phyloP scores from a whole-genome alignment of 2,329 filamentous ascomycete species.

The Monosporascus ibericus region DNA sequence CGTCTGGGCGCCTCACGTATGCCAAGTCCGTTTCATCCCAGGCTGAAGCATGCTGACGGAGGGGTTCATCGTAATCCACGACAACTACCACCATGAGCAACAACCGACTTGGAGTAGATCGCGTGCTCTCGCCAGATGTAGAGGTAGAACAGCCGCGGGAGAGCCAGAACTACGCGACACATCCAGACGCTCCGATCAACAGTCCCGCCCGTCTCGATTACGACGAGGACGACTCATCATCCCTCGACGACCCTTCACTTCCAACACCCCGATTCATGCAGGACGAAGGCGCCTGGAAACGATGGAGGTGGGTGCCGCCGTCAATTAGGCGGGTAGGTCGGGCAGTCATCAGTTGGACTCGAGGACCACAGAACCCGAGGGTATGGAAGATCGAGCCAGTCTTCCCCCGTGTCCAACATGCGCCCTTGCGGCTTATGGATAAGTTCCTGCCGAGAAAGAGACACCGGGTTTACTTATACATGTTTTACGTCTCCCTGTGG shows the following conservation, averaged over 20 bases:
- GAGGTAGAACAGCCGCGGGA: constrained; percentile 8
- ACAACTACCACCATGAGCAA: constrained; percentile 10
- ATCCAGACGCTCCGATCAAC: constrained; percentile 22
- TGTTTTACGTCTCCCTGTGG: constrained; percentile 61
- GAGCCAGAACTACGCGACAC: constrained; percentile 4
- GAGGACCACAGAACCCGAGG: constrained; percentile 49
- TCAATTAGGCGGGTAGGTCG: constrained; percentile 41
- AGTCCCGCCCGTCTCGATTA: constrained; percentile 34
- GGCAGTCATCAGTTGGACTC: constrained; percentile 42
- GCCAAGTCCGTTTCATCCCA: too few species aligned
- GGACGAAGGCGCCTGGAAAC: constrained; percentile 44
- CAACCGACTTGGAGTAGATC: constrained; percentile 11
- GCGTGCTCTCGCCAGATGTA: constrained; percentile 18
- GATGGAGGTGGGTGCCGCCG: constrained; percentile 54
- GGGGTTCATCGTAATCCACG: too few species aligned
- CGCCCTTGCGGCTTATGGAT: constrained; percentile 59
- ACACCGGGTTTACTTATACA: constrained; percentile 53
- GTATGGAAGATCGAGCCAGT: constrained; percentile 50
- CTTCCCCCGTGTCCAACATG: constrained; percentile 61
- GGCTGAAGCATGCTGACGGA: too few species aligned
- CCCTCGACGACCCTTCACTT: constrained; percentile 23
- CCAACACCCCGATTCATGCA: constrained; percentile 57
- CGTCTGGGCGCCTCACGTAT: too few species aligned
- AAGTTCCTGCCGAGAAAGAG: constrained; percentile 52
- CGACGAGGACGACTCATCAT: constrained; percentile 35